phyloP scores from a whole-genome alignment of 208 protist species.

The Leishmania lainsoni region DNA sequence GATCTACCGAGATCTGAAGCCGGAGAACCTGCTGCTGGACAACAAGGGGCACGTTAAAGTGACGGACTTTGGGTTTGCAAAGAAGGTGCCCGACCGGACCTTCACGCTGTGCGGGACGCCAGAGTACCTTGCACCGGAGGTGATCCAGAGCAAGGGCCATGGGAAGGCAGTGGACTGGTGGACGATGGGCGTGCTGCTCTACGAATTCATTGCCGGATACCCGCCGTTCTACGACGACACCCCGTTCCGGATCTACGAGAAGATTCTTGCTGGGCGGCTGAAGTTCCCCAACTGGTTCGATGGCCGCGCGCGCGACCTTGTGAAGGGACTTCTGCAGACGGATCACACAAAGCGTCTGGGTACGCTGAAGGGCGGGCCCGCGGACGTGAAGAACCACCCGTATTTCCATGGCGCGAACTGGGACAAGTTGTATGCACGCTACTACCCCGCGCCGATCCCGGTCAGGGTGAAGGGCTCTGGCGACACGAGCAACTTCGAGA shows the following conservation, averaged over 20 bases:
- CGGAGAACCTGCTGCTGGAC: conserved; percentile 91
- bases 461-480: conserved; percentile 77
- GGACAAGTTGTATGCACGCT: conserved; percentile 79
- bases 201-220: conserved; percentile 94
- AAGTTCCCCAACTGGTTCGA: conserved; percentile 90
- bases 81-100: conserved; percentile 78
- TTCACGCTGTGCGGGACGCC: conserved; percentile 92
- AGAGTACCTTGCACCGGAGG: conserved; percentile 92
- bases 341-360: conserved; percentile 91
- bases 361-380: conserved; percentile 84
- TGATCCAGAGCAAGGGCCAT: conserved; percentile 92
- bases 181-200: conserved; percentile 95
- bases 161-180: conserved; percentile 98
- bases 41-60: conserved; percentile 84
- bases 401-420: conserved; percentile 96
- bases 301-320: conserved; percentile 74
- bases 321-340: conserved; percentile 86
- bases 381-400: conserved; percentile 95
- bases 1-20: conserved; percentile 93
- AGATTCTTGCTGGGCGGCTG: conserved; percentile 81
- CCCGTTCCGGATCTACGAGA: conserved; percentile 88
- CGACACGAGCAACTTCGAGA: conserved; percentile 91
- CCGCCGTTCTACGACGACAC: conserved; percentile 94
- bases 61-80: conserved; percentile 89
- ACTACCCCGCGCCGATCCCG: conserved; percentile 84